Evolutionary conservation across 169 alveolate species (phyloP), one percentile per base, ranked within the genome.

Genomic region (Plasmodium berghei): DNA sequence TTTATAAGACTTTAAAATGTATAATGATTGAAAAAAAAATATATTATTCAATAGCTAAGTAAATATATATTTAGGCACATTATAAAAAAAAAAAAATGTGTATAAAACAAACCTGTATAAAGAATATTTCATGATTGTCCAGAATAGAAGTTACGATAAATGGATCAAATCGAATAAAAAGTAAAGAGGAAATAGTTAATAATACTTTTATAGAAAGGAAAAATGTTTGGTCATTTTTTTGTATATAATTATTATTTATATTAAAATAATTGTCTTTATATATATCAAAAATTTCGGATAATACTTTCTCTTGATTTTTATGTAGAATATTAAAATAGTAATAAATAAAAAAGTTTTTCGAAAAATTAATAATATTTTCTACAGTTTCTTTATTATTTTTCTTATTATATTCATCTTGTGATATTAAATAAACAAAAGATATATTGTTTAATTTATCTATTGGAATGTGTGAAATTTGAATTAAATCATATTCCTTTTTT

Each of bases 401-500:
- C 5, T 22, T 71, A 14, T 24, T n/a, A 72, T 86, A 86, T 72
- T 86, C 91, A 62, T 86, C 87, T 42, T 86, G 71, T 48, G 77
- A 86, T 58, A 86, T 70, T 28, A 28, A 70, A 40, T 86, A 86
- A 14, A 86, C 87, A 63, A 86, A 86, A 3, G 49, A 40, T 40
- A 83, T 18, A 20, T 61, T 42, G 10, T 55, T 83, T 64, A 86
- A 63, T 22, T 71, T 72, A 42, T 71, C 91, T 24, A 72, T 48
- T 34, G 91, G 55, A 70, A 58, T 71, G 12, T 54, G 40, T 16
- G 54, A 61, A 9, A 34, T 52, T 14, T 48, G 22, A 48, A 86
- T 54, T 9, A 71, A 59, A 86, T 72, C 69, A 28, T 86, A 71
- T 28, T 69, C 52, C 58, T 24, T 8, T 3, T 22, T 48, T 2